Base-by-base conservation (phyloP, 148 eudicot species). In the Oxyria digyna region DNA sequence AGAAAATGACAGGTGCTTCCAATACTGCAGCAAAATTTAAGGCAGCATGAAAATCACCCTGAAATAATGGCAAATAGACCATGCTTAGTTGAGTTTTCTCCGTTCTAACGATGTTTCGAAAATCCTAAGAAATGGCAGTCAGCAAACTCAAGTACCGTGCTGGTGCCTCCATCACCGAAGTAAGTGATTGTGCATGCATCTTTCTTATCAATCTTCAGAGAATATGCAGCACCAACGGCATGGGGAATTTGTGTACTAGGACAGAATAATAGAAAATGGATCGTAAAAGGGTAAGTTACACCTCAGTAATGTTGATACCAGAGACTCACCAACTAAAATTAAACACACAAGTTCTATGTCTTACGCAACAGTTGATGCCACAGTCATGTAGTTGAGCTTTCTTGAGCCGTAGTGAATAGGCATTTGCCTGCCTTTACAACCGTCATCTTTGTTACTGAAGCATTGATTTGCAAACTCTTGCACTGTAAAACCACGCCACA, bases 381-480 rank as follows among this genome's bases (percentile, higher is more conserved):
- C 74, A n/a, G 88, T 87, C 26, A 88, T 12, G 68, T 72, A 91
- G 73, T 89, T 91, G 74, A 72, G 89, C 46, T 84, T 64, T 21
- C 77, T 85, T 4, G 91, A 87, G 0, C 91, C 89, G 74, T 87
- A 90, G 70, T 88, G 97, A 62, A 84, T 69, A 0, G 85, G 86
- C 97, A 90, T 91, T 68, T 89, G 92, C 77, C 89, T 73, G 62
- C 97, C 96, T 80, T 91, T 91, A 18, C 88, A 87, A 73, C 77
- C 45, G 71, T 83, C 92, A 38, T 74, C 84, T 45, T 82, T 85
- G 52, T 84, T 91, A 17, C 83, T 82, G 15, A 91, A 84, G 3
- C 75, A 83, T 62, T 89, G 96, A 71, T 89, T 74, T 24, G 97
- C 87, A 62, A 89, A 87, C 29, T 91, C 87, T 81, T 89, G 81